A percentile compares a stretch with the other conserved stretches of the same genome.
These are phyloP conservation scores for Camellia oleifera DNA, from an alignment of 179 eudicot species.

Conservation along the genomic window DNA sequence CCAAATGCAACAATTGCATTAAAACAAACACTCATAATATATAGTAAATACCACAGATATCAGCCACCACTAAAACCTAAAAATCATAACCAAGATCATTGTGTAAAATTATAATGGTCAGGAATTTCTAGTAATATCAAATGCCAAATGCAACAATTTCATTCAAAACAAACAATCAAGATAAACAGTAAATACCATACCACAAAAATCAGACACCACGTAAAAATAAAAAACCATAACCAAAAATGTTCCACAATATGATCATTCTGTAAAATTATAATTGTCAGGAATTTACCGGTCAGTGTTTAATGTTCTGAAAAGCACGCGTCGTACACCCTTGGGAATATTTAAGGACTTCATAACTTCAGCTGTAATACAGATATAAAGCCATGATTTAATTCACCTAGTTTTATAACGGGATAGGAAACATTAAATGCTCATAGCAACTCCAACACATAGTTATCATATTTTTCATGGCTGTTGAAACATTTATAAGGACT, in stretches of 20 bases:
- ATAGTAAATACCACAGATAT: background rate
- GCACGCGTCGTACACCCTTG: constrained; percentile 83
- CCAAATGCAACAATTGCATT: constrained; percentile 8
- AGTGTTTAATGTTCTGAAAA: constrained; percentile 86
- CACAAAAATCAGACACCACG: background rate
- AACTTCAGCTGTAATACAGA: constrained; percentile 55
- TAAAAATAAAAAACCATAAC: background rate
- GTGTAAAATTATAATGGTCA: background rate
- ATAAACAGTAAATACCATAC: background rate
- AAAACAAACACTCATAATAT: background rate
- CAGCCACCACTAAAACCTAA: no score
- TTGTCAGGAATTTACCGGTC: constrained; percentile 56
- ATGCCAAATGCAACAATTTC: constrained; percentile 12
- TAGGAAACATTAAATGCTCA: background rate
- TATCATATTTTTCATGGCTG: background rate
- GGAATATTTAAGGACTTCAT: constrained; percentile 83
- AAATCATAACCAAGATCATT: background rate
- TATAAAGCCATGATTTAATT: background rate
- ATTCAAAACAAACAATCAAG: background rate
- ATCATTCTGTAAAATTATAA: background rate
- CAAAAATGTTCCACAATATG: background rate
- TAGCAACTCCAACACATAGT: background rate
- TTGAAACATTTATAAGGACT: background rate
- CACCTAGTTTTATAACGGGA: background rate
- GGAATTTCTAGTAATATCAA: background rate